Evolutionary conservation across 805 yeast genomes (phyloP), one percentile per base, ranked within the genome.

Genomic region (Yamadazyma endophytica): DNA sequence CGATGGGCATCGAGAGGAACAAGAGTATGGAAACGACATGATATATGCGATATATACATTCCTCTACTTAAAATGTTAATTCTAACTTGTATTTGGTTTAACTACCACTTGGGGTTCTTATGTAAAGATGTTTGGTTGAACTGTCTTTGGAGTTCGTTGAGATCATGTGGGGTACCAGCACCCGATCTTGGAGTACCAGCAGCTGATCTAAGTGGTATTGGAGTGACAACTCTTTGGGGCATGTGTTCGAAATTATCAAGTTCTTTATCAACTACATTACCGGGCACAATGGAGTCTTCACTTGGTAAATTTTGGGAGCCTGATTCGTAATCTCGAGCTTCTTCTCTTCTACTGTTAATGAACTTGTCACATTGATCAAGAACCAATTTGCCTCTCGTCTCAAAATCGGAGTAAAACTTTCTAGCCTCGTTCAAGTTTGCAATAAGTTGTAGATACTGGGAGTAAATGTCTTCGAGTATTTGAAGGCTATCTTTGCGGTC

Each of bases 401-500:
- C 57, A 38, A 85, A 73, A 32, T 79, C 82, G 22, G 66, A 66
- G 58, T 89, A 89, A 49, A 88, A 88, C 32, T 69, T 68, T 0
- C 73, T 46, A 0, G 95, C 96, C 44, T 82, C 83, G 18, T 69
- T 69, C 17, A 86, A 51, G 47, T 84, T 82, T 4, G 66, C 59
- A 12, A 69, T 53, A 2, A 85, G 65, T 44, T 82, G 85, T 17
- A 67, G 53, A 45, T 65, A 81, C 28, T 73, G 68, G 23, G 61
- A 52, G 40, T 65, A 73, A 1, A 70, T 73, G 4, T 62, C 52
- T 32, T 76, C 82, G 17, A 82, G 51, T 1, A 53, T 57, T 32
- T 74, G 77, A 25, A 83, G 52, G 1, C 73, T 70, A 14, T 60
- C 57, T 31, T 70, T 73, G 27, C 87, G 58, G 20, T 58, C 57